Percentiles rank a stretch among this genome's conserved stretches.
Evolutionary conservation across 257 asterid species (phyloP).

Genomic region (Rhazya stricta): DNA sequence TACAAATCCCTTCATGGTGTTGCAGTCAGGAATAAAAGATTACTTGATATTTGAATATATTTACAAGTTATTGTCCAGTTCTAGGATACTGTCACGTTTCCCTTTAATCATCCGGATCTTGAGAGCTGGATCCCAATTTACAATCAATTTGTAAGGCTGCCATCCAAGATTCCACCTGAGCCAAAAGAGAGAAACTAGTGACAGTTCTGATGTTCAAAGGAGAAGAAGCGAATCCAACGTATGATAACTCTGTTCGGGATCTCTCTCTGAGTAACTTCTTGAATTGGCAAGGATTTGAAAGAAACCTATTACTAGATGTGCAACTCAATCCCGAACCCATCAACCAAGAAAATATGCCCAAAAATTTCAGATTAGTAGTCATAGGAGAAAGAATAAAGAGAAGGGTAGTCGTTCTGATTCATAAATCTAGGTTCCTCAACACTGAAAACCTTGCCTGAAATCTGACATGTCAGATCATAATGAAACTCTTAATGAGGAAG

Average conservation of each 20-base stretch:
- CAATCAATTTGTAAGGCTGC: constrained; percentile 46
- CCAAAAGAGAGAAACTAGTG: constrained; percentile 3
- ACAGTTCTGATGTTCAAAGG: background rate
- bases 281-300: too few species aligned
- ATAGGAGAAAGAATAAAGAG: too few species aligned
- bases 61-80: background rate
- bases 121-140: constrained; percentile 33
- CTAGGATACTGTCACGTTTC: constrained; percentile 4
- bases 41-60: background rate
- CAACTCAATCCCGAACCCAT: background rate
- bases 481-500: background rate
- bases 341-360: background rate
- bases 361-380: too few species aligned
- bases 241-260: background rate
- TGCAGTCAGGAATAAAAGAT: background rate
- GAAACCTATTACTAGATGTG: background rate
- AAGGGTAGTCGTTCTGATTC: too few species aligned
- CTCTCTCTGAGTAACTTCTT: background rate
- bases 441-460: background rate
- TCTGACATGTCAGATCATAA: background rate
- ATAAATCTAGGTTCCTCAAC: background rate
- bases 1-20: background rate
- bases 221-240: background rate
- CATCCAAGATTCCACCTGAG: constrained; percentile 80
- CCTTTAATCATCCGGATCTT: constrained; percentile 19